Evolutionary conservation across 2,329 filamentous ascomycete genomes (phyloP), one percentile per base, ranked within the genome.

Genomic region (Chaetomiaceae sp.): DNA sequence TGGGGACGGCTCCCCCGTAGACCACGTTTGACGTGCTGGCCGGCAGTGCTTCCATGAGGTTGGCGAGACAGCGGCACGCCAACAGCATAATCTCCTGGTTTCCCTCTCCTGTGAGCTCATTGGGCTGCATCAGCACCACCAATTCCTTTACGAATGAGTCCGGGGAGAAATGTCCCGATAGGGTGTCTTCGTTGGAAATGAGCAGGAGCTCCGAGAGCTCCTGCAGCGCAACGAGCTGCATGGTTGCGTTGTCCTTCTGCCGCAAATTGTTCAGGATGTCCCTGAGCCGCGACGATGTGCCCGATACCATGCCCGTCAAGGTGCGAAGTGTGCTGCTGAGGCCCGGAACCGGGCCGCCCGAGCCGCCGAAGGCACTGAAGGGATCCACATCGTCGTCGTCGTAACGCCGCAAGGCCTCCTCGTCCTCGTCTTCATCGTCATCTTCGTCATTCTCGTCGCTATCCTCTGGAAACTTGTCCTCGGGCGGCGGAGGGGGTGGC

Each of bases 61-160:
- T 97, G 49, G 93, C 93, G 58, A 98, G 78, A 65, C 88, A 97
- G 50, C 94, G 86, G 62, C 93, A 98, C 17, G 93, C 91, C 50
- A 97, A 75, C 11, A 98, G 81, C 91, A 97, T 97, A 51, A 97
- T 88, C 65, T 98, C 93, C 0, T 90, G 87, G 57, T 95, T 96
- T 63, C 94, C 89, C 58, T 95, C 88, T 18, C 82, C 83, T 1
- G 72, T 76, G 53, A 87, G 81, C 47, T 94, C 88, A 61, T 87
- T 88, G 3, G 88, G 86, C 58, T 94, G 86, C 93, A 98, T 97
- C 57, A 98, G 70, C 11, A 76, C 69, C 38, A 98, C 89, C 42
- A 98, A 74, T 67, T 98, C 93, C 68, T 95, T 96, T 46, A 98
- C 88, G 61, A 93, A 97, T 8, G 87, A 79, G 67, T 98, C 93